These are phyloP conservation scores for Epichloe uncinata DNA, from an alignment of 2,329 filamentous ascomycete species.

Conservation along the genomic window DNA sequence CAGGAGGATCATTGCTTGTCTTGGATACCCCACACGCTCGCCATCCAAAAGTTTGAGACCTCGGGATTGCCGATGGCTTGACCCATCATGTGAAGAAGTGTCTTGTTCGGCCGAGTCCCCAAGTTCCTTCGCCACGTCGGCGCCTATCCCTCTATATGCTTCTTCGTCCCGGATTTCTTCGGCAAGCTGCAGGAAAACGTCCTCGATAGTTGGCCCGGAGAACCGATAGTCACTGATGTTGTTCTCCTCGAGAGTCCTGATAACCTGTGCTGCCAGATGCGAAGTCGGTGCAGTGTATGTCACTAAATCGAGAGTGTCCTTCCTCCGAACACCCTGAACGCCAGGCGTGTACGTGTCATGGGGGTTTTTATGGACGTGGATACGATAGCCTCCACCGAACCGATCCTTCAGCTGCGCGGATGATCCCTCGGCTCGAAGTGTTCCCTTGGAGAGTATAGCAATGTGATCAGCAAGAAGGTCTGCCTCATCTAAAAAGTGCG, in stretches of 20 bases:
- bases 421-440: slow-evolving; percentile 67
- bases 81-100: slow-evolving; percentile 9
- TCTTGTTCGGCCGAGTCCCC: slow-evolving; percentile 15
- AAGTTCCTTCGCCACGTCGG: slow-evolving; percentile 5
- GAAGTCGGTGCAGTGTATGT: slow-evolving; percentile 63
- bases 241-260: slow-evolving; percentile 51
- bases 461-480: slow-evolving; percentile 84
- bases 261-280: slow-evolving; percentile 54
- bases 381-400: slow-evolving; percentile 72
- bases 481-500: slow-evolving; percentile 88
- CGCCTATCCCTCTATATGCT: slow-evolving; percentile 14
- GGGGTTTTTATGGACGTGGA: slow-evolving; percentile 54
- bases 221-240: slow-evolving; percentile 70
- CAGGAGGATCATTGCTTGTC: slow-evolving; percentile 63
- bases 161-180: slow-evolving; percentile 57
- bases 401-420: slow-evolving; percentile 75
- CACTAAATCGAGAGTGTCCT: slow-evolving; percentile 54
- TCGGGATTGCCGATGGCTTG: slow-evolving; percentile 12
- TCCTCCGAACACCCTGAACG: slow-evolving; percentile 42
- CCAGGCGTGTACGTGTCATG: slow-evolving; percentile 33
- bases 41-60: slow-evolving; percentile 52
- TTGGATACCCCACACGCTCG: slow-evolving; percentile 51
- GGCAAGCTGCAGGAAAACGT: slow-evolving; percentile 78
- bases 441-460: slow-evolving; percentile 73
- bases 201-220: slow-evolving; percentile 80